Evolutionary conservation across 2,329 filamentous ascomycete genomes (phyloP).

Genomic region (Cryphonectria nitschkei): DNA sequence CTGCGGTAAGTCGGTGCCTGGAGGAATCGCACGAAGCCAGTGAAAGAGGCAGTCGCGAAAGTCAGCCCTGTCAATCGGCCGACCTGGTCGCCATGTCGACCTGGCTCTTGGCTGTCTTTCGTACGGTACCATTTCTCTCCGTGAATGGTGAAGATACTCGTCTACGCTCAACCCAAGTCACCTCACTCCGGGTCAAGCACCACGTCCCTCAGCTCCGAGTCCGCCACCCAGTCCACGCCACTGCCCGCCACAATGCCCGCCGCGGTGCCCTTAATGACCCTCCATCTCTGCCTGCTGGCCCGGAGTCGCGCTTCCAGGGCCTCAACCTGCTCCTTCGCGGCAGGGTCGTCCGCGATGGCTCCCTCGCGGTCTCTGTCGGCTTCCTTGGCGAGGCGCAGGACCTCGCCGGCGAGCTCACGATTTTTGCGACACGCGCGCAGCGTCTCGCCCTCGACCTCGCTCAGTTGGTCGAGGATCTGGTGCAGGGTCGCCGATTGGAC

Average conservation of each 20-base stretch:
- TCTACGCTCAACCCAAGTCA: not conserved
- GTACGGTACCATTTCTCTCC: not conserved
- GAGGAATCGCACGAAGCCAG: not conserved
- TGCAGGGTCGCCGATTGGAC: conserved; percentile 59
- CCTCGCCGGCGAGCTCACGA: conserved; percentile 61
- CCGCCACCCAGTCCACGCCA: conserved; percentile 78
- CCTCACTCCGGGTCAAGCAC: conserved; percentile 69
- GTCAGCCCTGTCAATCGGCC: not conserved
- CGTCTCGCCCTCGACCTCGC: conserved; percentile 61
- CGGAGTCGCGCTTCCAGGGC: conserved; percentile 63
- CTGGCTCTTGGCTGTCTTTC: not conserved
- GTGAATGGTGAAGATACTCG: not conserved
- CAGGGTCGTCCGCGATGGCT: conserved; percentile 53
- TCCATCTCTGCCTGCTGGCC: conserved; percentile 68
- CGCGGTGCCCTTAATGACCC: conserved; percentile 76
- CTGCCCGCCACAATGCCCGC: conserved; percentile 80
- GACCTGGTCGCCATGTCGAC: not conserved
- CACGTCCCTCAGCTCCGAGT: conserved; percentile 68
- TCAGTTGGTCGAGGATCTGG: conserved; percentile 55
- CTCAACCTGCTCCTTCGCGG: conserved; percentile 58
- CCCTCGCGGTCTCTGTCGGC: conserved; percentile 56
- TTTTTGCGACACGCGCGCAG: conserved; percentile 63
- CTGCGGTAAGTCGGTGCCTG: not conserved
- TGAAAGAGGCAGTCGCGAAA: not conserved
- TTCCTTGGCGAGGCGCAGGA: conserved; percentile 66